Evolutionary conservation across 1,284 basidiomycete genomes (phyloP), one percentile per base, ranked within the genome.

Genomic region (Puccinia brachypodii): DNA sequence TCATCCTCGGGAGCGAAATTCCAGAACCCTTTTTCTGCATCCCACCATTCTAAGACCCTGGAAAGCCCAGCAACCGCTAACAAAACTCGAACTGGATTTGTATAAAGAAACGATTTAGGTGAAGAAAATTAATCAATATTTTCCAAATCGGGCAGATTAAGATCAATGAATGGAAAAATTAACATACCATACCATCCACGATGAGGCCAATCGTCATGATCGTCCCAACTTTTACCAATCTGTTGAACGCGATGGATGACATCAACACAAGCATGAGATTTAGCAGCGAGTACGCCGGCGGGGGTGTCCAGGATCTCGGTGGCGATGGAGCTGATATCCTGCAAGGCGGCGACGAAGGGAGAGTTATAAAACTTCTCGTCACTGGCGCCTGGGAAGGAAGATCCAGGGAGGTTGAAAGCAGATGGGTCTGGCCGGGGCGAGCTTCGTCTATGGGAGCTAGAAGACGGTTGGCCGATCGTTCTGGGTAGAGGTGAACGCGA

Each of bases 21-120:
- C 97, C 97, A 99, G 87, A 99, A 99, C 83, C 96, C 94, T 86
- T 96, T 96, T 88, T 99, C 97, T n/a, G 96, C 96, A 69, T 98
- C 95, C 96, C 96, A 99, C 97, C 97, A 99, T 86, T 99, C 97
- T 82, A 98, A 92, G 38, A 99, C 96, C 81, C 97, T 93, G 86
- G 92, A 94, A 82, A 99, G 91, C 84, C 93, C 94, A 60, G 97
- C 97, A 72, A 99, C 92, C n/a, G 97, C 96, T 76, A 99, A 91
- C 9, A 98, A 89, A 33, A 97, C 64, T 60, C 80, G 72, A 47
- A 82, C 78, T 82, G n/a, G 2, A 3, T 40, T 25, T 40, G 28
- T 25, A 7, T 22, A 4, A 19, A 60, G 31, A 36, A 68, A 68
- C 31, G 58, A 28, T 56, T 22, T n/a, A n/a, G n/a, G n/a, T n/a